Evolutionary conservation across 345 rosid genomes (phyloP).

Genomic region (Hirschfeldia incana): DNA sequence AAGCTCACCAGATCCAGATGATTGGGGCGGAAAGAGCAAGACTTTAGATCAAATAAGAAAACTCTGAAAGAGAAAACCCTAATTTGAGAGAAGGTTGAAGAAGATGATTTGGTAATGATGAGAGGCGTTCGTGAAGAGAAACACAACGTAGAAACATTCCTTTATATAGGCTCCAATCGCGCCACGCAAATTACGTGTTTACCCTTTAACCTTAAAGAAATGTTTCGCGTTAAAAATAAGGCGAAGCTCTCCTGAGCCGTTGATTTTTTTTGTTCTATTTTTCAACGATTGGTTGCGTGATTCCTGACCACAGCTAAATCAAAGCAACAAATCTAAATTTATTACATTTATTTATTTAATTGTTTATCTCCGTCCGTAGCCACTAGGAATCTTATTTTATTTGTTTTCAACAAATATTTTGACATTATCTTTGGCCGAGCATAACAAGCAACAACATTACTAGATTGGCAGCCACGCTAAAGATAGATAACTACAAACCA

Average conservation of each 20-base stretch:
- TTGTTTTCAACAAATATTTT: neutral
- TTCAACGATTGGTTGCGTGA: neutral
- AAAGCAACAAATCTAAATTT: neutral
- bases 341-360: neutral
- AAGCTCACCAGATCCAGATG: constrained; percentile 33
- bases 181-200: constrained; percentile 18
- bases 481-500: neutral
- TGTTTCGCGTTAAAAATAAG: neutral
- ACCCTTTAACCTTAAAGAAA: constrained; percentile 14
- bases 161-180: constrained; percentile 23
- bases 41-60: neutral
- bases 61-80: constrained; percentile 11
- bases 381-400: neutral
- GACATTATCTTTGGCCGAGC: constrained; percentile 15
- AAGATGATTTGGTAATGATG: constrained; percentile 40
- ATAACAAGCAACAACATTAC: neutral
- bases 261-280: constrained; percentile 6
- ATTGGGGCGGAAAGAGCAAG: constrained; percentile 6
- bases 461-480: neutral
- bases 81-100: constrained; percentile 21
- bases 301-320: neutral
- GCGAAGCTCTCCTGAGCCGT: constrained; percentile 22
- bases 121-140: constrained; percentile 36
- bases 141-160: neutral
- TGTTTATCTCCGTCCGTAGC: neutral